phyloP scores from a whole-genome alignment of 768 basidiomycete genomes.

The Mrakia gelida region DNA sequence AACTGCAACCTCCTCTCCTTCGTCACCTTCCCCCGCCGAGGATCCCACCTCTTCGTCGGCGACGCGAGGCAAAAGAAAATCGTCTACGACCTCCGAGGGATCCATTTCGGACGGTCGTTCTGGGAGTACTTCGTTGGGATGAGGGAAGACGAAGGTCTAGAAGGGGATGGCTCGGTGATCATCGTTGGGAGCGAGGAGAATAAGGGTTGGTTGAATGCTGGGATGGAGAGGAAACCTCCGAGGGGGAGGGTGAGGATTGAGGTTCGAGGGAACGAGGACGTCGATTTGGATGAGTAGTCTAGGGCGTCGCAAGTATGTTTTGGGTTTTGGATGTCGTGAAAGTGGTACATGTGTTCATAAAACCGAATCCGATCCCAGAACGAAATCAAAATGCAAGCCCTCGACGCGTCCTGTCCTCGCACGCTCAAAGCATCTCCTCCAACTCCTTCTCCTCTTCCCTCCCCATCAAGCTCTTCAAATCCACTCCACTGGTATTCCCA shows the following conservation, averaged over 20 bases:
- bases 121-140: not conserved
- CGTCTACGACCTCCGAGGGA: not conserved
- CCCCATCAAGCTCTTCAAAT: not conserved
- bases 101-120: not conserved
- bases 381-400: too few relatives aligned
- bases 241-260: not conserved
- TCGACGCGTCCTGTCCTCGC: too few relatives aligned
- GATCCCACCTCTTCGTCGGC: not conserved
- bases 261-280: not conserved
- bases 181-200: not conserved
- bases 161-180: not conserved
- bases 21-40: not conserved
- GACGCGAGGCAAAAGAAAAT: not conserved
- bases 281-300: not conserved
- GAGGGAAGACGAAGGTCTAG: not conserved
- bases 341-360: not conserved
- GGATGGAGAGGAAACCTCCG: not conserved
- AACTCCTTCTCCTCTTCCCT: constrained; percentile 11
- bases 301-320: too few relatives aligned
- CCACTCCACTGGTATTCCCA: not conserved
- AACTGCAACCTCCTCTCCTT: not conserved
- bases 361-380: not conserved
- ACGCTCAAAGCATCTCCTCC: constrained; percentile 6
- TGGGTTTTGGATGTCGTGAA: not conserved
- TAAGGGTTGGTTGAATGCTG: not conserved